phyloP scores from a whole-genome alignment of 108 stramenopile genomes.

The Skeletonema tropicum region DNA sequence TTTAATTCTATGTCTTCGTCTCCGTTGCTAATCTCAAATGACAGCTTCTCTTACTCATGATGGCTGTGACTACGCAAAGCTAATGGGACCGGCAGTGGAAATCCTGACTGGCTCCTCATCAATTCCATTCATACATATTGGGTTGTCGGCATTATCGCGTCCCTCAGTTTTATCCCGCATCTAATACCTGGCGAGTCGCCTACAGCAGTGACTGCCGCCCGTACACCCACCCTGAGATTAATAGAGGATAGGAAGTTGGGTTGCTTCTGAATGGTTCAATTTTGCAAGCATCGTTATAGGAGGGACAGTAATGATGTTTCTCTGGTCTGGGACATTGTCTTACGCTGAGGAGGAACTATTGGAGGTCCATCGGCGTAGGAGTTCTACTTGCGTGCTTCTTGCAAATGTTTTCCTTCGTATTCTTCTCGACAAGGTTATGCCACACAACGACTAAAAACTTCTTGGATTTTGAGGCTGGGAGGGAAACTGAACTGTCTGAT shows the following conservation, averaged over 20 bases:
- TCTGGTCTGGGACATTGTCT: conserved; percentile 44
- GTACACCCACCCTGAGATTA: conserved; percentile 11
- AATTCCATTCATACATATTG: conserved; percentile 36
- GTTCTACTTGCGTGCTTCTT: conserved; percentile 16
- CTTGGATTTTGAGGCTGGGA: conserved; percentile 24
- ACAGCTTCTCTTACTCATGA: conserved; percentile 37
- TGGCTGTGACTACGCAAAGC: conserved; percentile 43
- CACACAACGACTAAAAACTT: conserved; percentile 28
- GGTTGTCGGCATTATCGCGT: conserved; percentile 45
- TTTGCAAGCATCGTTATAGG: conserved; percentile 38
- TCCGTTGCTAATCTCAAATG: no score
- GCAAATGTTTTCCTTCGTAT: conserved; percentile 34
- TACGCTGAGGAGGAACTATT: conserved; percentile 21
- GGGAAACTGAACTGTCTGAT: conserved; percentile 3
- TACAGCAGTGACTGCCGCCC: conserved; percentile 28
- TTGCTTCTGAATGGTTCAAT: conserved; percentile 30
- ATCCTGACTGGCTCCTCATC: conserved; percentile 41
- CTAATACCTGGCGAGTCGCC: conserved; percentile 36
- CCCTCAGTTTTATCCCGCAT: conserved; percentile 40
- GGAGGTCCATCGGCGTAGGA: conserved; percentile 35
- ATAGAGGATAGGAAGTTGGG: conserved; percentile 32
- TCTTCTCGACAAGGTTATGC: conserved; percentile 43
- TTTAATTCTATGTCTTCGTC: no score
- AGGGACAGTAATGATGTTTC: conserved; percentile 37
- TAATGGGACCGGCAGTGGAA: conserved; percentile 36